A percentile compares a stretch with the other conserved stretches of the same genome.
Conservation (phyloP, 805 yeast species). For the Spathaspora sp. region DNA sequence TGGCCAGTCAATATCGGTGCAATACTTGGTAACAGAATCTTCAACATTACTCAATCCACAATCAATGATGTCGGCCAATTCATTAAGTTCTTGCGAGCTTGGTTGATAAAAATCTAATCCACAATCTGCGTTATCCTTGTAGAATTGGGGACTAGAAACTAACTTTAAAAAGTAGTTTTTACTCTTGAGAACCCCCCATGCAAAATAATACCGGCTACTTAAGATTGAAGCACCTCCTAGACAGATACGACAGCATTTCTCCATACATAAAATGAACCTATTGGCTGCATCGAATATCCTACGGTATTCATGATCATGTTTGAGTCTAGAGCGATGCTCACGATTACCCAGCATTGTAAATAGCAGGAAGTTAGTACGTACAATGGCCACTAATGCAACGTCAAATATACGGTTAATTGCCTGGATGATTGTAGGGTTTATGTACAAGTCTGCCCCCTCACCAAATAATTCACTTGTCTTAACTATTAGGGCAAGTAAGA, state of each 20-base stretch:
- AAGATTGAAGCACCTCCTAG: conserved; percentile 28
- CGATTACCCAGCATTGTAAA: conserved; percentile 1
- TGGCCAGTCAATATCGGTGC: conserved; percentile 4
- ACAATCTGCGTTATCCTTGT: conserved; percentile 4
- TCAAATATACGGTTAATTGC: conserved; percentile 24
- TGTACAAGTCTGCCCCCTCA: conserved; percentile 33
- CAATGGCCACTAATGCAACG: conserved; percentile 17
- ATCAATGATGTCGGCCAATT: conserved; percentile 2
- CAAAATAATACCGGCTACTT: conserved; percentile 59
- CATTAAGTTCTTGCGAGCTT: conserved; percentile 6
- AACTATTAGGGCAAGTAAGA: conserved; percentile 26
- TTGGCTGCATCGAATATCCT: conserved; percentile 6
- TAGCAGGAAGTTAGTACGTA: conserved; percentile 21
- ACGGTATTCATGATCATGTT: conserved; percentile 5
- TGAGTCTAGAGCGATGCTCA: conserved; percentile 6
- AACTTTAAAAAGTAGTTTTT: conserved; percentile 38
- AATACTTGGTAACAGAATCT: conserved; percentile 1
- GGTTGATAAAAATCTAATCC: conserved; percentile 3
- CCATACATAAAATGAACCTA: conserved; percentile 7
- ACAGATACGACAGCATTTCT: conserved; percentile 9
- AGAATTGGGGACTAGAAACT: conserved; percentile 25
- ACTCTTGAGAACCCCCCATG: conserved; percentile 65
- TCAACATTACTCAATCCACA: conserved; percentile 2
- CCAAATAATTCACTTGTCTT: conserved; percentile 38
- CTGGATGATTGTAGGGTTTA: conserved; percentile 36